Conservation (phyloP, 345 rosid species). For the Acer negundo region DNA sequence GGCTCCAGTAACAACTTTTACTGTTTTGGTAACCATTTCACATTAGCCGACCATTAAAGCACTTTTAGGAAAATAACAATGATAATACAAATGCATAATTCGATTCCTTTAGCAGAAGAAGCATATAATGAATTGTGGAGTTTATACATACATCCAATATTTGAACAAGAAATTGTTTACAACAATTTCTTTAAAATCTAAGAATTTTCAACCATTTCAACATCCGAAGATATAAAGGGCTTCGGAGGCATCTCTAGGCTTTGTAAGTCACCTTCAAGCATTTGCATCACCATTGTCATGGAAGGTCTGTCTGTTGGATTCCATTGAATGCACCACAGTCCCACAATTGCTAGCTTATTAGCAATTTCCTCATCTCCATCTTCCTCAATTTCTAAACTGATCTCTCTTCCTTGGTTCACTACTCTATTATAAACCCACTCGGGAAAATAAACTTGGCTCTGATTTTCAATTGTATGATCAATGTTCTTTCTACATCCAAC, state of each 20-base stretch:
- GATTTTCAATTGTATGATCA: background rate
- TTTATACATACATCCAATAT: background rate
- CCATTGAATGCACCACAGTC: constrained; percentile 5
- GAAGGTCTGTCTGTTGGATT: constrained; percentile 7
- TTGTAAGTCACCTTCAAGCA: constrained; percentile 14
- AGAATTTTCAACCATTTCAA: constrained; percentile 1
- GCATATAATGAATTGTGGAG: no score
- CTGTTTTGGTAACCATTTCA: no score
- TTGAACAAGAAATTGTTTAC: background rate
- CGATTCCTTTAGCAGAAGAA: no score
- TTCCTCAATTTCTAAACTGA: background rate
- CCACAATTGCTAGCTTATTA: constrained; percentile 12
- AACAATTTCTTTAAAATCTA: no score
- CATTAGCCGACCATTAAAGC: no score
- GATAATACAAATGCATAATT: no score
- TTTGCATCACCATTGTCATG: constrained; percentile 10
- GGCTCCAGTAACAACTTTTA: no score
- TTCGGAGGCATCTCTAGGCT: constrained; percentile 4
- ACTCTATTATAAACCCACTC: constrained; percentile 18
- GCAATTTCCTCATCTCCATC: background rate
- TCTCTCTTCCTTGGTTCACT: constrained; percentile 2
- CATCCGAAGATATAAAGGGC: constrained; percentile 5
- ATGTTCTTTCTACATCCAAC: constrained; percentile 1
- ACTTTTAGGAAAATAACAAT: no score
- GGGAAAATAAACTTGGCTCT: constrained; percentile 13